phyloP scores from a whole-genome alignment of 352 stramenopile genomes.

The Globisporangium orthogonon region DNA sequence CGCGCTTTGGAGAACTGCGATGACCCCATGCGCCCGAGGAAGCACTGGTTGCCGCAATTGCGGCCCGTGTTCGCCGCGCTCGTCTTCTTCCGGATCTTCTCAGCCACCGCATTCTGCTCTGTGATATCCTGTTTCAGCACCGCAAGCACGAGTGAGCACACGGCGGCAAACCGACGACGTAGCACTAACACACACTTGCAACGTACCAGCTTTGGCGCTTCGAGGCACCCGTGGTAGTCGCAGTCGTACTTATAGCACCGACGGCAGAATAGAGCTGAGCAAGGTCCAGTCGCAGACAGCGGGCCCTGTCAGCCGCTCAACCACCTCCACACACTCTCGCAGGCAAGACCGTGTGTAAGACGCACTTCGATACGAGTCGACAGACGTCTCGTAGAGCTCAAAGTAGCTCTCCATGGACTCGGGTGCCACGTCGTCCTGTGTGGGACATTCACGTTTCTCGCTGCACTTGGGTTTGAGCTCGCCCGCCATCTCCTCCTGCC shows the following conservation, averaged over 20 bases:
- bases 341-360: neutral
- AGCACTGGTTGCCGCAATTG: conserved; percentile 78
- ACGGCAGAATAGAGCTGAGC: conserved; percentile 64
- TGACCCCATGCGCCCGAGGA: conserved; percentile 43
- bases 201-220: conserved; percentile 51
- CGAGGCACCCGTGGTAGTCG: conserved; percentile 67
- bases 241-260: conserved; percentile 84
- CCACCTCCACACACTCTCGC: neutral
- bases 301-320: neutral
- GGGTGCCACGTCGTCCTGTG: conserved; percentile 1
- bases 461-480: conserved; percentile 8
- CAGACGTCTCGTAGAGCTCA: conserved; percentile 45
- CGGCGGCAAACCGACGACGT: neutral
- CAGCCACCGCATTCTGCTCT: conserved; percentile 54
- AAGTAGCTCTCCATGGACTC: conserved; percentile 35
- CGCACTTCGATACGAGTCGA: conserved; percentile 68
- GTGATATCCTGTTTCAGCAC: conserved; percentile 29
- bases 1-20: conserved; percentile 42
- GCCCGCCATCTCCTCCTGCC: conserved; percentile 13
- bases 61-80: conserved; percentile 38
- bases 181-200: neutral
- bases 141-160: neutral
- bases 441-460: neutral
- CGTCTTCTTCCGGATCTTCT: conserved; percentile 33
- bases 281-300: neutral